These are phyloP conservation scores for Tricholoma sp. DNA, from an alignment of 768 basidiomycete species.

Conservation along the genomic window DNA sequence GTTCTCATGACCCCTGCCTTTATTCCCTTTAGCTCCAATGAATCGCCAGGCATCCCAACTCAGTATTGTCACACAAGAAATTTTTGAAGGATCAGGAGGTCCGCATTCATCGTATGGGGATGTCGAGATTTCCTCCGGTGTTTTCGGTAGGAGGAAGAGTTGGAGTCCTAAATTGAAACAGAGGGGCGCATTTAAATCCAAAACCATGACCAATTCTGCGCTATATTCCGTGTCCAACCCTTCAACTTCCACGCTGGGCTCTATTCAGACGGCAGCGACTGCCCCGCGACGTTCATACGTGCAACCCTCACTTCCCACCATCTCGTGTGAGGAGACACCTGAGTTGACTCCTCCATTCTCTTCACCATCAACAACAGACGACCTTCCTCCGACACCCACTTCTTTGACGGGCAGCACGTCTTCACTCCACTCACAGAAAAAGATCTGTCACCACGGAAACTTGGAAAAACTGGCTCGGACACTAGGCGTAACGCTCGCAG, in stretches of 20 bases:
- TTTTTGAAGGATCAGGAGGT: neutral
- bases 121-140: neutral
- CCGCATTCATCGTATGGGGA: neutral
- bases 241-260: neutral
- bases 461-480: constrained; percentile 24
- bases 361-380: constrained; percentile 1
- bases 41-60: neutral
- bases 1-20: neutral
- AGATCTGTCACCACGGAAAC: constrained; percentile 10
- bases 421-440: constrained; percentile 4
- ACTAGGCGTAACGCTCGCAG: constrained; percentile 18
- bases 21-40: neutral
- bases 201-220: neutral
- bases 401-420: constrained; percentile 7
- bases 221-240: neutral
- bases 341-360: constrained; percentile 7
- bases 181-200: neutral
- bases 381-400: constrained; percentile 7
- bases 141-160: neutral
- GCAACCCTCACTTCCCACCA: neutral
- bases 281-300: neutral
- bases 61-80: neutral
- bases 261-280: neutral
- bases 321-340: constrained; percentile 4
- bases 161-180: neutral